phyloP scores from a whole-genome alignment of 23 red algal genomes.

The Pyropia yezoensis region DNA sequence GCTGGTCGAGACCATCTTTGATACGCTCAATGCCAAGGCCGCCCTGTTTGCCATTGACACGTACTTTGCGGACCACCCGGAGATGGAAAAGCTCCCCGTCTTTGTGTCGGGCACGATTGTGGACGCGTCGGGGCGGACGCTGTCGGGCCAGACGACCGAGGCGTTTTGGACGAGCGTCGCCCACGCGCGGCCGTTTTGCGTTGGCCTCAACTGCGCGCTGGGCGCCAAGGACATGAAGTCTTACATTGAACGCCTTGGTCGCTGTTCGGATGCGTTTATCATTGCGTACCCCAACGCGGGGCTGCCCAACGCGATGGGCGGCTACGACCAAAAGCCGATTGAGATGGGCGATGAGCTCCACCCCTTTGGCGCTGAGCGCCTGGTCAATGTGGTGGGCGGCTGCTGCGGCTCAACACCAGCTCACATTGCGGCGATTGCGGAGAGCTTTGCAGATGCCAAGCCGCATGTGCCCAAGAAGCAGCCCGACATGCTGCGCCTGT shows the following conservation, averaged over 20 bases:
- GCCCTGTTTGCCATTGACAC: constrained; percentile 69
- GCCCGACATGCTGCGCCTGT: constrained; percentile 42
- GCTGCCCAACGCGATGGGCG: constrained; percentile 74
- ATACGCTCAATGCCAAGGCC: constrained; percentile 78
- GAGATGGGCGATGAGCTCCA: constrained; percentile 45
- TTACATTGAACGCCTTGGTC: constrained; percentile 56
- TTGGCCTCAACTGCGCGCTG: constrained; percentile 76
- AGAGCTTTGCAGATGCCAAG: constrained; percentile 12
- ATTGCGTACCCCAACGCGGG: constrained; percentile 75
- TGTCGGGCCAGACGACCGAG: constrained; percentile 81
- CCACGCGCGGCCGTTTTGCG: constrained; percentile 55
- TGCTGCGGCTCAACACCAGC: constrained; percentile 61
- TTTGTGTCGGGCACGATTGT: constrained; percentile 81
- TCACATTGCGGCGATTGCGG: constrained; percentile 48
- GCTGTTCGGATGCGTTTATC: constrained; percentile 66
- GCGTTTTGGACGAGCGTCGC: constrained; percentile 59
- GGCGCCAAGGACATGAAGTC: constrained; percentile 70
- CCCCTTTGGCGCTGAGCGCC: constrained; percentile 24
- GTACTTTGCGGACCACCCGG: constrained; percentile 37
- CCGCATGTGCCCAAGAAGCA: constrained; percentile 24
- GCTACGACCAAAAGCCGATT: constrained; percentile 59
- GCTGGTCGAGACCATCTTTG: constrained; percentile 78
- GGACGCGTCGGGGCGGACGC: constrained; percentile 60
- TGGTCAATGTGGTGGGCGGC: constrained; percentile 71
- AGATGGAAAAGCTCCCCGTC: constrained; percentile 17